Percentiles rank a stretch among this genome's conserved stretches.
Evolutionary conservation across 805 yeast genomes (phyloP).

Genomic region (Candida ipomoeae): DNA sequence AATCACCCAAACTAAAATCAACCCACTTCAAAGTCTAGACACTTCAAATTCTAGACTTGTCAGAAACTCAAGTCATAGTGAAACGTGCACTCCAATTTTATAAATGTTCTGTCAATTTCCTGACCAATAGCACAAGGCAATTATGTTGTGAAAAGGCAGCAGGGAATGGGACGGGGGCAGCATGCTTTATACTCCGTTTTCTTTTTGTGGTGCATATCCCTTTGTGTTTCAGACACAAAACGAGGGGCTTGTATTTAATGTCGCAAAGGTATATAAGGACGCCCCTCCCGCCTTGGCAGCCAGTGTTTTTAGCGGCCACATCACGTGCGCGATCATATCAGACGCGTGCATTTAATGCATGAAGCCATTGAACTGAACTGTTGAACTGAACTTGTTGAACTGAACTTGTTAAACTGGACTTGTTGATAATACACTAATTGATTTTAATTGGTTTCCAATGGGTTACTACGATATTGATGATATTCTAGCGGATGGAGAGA

Average conservation of each 20-base stretch:
- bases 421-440: not conserved
- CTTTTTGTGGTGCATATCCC: not conserved
- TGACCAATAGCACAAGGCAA: too few relatives aligned
- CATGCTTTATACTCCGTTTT: not conserved
- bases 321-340: not conserved
- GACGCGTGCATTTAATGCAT: not conserved
- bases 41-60: too few relatives aligned
- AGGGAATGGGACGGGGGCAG: not conserved
- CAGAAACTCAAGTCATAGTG: too few relatives aligned
- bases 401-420: too few relatives aligned
- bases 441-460: conserved; percentile 4
- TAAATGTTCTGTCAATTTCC: too few relatives aligned
- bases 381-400: too few relatives aligned
- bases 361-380: too few relatives aligned
- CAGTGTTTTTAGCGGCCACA: not conserved
- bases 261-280: not conserved
- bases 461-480: conserved; percentile 74
- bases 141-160: too few relatives aligned
- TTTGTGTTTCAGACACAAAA: not conserved
- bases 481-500: conserved; percentile 64
- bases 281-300: not conserved
- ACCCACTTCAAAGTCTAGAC: too few relatives aligned
- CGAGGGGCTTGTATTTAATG: not conserved
- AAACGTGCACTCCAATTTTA: too few relatives aligned
- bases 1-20: too few relatives aligned